Evolutionary conservation across 257 asterid species (phyloP).

Genomic region (Avicennia marina): DNA sequence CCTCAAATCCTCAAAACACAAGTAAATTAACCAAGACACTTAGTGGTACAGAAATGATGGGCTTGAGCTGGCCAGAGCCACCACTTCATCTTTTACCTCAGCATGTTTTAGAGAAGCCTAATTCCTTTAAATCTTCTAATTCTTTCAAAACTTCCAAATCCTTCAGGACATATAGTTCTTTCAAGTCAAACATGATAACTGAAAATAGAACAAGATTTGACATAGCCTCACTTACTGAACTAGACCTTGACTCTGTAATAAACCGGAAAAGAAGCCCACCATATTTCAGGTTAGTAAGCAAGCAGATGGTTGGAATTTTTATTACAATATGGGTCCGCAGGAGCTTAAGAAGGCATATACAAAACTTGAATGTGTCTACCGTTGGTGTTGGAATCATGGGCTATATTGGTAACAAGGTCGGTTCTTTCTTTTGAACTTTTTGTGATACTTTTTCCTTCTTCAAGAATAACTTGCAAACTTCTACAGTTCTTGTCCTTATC

Average conservation of each 20-base stretch:
- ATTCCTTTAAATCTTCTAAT: conserved; percentile 41
- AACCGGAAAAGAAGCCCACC: conserved; percentile 71
- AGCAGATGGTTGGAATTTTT: conserved; percentile 94
- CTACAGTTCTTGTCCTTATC: too few relatives aligned
- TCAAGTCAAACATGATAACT: conserved; percentile 31
- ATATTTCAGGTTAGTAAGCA: conserved; percentile 86
- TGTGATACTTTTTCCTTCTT: neutral
- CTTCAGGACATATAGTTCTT: conserved; percentile 49
- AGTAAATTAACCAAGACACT: conserved; percentile 42
- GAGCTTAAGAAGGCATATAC: conserved; percentile 76
- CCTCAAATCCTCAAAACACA: conserved; percentile 24
- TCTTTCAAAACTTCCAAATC: conserved; percentile 53
- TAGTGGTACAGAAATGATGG: conserved; percentile 74
- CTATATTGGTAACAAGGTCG: conserved; percentile 94
- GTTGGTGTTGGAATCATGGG: conserved; percentile 99
- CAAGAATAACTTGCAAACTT: neutral
- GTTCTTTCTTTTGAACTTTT: conserved; percentile 27
- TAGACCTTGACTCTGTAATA: conserved; percentile 68
- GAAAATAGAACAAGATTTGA: conserved; percentile 36
- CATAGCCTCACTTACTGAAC: conserved; percentile 44
- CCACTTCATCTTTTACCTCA: conserved; percentile 64
- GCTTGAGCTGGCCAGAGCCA: conserved; percentile 94
- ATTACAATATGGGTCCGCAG: conserved; percentile 89
- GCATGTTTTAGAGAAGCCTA: conserved; percentile 49
- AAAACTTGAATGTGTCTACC: conserved; percentile 67